Conservation (phyloP, 352 stramenopile species). For the Phytophthora fragariae region DNA sequence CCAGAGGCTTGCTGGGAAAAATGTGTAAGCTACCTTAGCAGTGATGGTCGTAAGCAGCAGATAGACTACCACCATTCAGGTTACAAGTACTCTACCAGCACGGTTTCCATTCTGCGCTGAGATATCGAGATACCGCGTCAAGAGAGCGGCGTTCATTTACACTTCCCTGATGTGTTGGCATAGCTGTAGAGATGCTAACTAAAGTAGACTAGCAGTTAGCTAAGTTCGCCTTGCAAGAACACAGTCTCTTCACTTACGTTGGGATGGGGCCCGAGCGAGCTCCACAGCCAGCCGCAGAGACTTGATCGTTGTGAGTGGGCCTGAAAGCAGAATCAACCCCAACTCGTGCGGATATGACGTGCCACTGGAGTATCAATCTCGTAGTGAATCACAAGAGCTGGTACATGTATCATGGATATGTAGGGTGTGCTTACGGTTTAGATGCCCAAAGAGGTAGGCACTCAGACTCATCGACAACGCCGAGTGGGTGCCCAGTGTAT, state of each 20-base stretch:
- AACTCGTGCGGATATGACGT: constrained; percentile 35
- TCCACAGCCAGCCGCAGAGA: constrained; percentile 17
- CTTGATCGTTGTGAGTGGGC: constrained; percentile 17
- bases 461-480: constrained; percentile 20
- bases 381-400: neutral
- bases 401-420: neutral
- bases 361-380: constrained; percentile 12
- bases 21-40: neutral
- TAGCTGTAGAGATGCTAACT: constrained; percentile 35
- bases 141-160: neutral
- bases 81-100: constrained; percentile 29
- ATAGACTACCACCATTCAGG: neutral
- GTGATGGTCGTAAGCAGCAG: neutral
- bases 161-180: constrained; percentile 7
- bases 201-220: neutral
- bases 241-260: constrained; percentile 19
- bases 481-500: constrained; percentile 16
- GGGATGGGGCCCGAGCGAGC: constrained; percentile 7
- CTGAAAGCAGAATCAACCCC: constrained; percentile 42
- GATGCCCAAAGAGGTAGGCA: constrained; percentile 28
- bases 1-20: constrained; percentile 15
- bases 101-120: constrained; percentile 34
- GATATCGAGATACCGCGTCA: constrained; percentile 45
- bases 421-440: constrained; percentile 22
- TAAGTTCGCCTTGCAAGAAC: neutral